phyloP scores from a whole-genome alignment of 768 basidiomycete genomes.

The Mycena kentingensis region DNA sequence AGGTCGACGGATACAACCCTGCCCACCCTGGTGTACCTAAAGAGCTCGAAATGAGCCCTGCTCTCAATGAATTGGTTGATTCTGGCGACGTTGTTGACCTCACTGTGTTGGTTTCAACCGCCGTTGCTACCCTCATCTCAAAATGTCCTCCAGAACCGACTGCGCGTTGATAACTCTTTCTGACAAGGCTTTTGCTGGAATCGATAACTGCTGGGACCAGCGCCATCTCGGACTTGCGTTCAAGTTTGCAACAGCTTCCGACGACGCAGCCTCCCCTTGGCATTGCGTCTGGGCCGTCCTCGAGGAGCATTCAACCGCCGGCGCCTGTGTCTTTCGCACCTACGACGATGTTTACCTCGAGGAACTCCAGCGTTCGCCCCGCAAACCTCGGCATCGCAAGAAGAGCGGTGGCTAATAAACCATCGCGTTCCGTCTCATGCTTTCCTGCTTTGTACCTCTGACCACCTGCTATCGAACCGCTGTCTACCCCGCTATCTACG shows the following conservation, averaged over 20 bases:
- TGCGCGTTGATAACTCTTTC: constrained; percentile 56
- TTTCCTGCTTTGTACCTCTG: background rate
- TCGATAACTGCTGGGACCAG: constrained; percentile 44
- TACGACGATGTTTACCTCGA: constrained; percentile 64
- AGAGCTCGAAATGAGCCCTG: constrained; percentile 53
- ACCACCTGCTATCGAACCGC: constrained; percentile 8
- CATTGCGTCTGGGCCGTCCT: constrained; percentile 69
- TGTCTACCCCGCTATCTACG: constrained; percentile 9
- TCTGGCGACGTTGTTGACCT: constrained; percentile 36
- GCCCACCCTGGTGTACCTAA: constrained; percentile 58
- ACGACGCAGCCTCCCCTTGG: constrained; percentile 37
- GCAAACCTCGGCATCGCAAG: constrained; percentile 28
- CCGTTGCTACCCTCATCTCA: no score
- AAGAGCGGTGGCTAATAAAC: constrained; percentile 7
- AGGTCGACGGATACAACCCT: constrained; percentile 67
- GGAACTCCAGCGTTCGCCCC: constrained; percentile 43
- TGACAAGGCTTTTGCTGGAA: constrained; percentile 57
- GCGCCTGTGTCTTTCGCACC: constrained; percentile 53
- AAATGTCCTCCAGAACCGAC: no score
- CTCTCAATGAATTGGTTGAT: constrained; percentile 41
- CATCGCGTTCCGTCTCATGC: background rate
- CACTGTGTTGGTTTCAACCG: no score
- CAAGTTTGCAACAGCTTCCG: constrained; percentile 43
- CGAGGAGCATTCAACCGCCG: constrained; percentile 48
- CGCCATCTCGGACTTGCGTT: constrained; percentile 52